Conservation (phyloP, 345 rosid species). For the Carallia pectinifolia region DNA sequence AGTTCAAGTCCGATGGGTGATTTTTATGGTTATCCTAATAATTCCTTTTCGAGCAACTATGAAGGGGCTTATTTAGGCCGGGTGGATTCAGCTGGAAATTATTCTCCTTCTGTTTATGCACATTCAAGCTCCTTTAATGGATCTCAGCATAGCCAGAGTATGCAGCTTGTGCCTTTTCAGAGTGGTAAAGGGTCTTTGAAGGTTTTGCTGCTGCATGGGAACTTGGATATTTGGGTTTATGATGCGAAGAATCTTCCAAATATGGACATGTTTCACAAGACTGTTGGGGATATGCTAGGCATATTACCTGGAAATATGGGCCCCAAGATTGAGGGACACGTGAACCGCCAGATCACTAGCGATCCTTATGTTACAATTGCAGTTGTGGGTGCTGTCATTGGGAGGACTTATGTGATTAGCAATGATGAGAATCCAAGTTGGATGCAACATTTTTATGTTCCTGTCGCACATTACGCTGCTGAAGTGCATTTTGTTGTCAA, state of each 20-base stretch:
- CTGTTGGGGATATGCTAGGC: conserved; percentile 69
- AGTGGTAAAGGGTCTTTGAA: conserved; percentile 60
- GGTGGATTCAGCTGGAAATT: conserved; percentile 37
- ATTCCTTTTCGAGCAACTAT: conserved; percentile 48
- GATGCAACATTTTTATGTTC: conserved; percentile 81
- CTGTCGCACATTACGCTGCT: conserved; percentile 82
- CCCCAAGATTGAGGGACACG: conserved; percentile 51
- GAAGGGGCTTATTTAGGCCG: conserved; percentile 44
- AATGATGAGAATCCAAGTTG: conserved; percentile 84
- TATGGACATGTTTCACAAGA: conserved; percentile 87
- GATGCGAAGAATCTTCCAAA: conserved; percentile 83
- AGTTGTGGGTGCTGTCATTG: conserved; percentile 60
- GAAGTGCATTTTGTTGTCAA: conserved; percentile 85
- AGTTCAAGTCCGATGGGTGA: conserved; percentile 39
- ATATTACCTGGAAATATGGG: conserved; percentile 40
- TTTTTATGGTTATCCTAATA: conserved; percentile 62
- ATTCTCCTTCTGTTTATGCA: conserved; percentile 18
- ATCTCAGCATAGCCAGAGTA: conserved; percentile 31
- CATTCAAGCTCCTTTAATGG: conserved; percentile 39
- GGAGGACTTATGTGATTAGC: conserved; percentile 84
- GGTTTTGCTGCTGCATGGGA: conserved; percentile 84
- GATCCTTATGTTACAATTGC: conserved; percentile 88
- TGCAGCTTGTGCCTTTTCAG: conserved; percentile 59
- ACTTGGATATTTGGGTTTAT: conserved; percentile 71
- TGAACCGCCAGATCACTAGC: conserved; percentile 62